These are phyloP conservation scores for Gregarina niphandrodes DNA, from an alignment of 169 alveolate species.

Conservation along the genomic window DNA sequence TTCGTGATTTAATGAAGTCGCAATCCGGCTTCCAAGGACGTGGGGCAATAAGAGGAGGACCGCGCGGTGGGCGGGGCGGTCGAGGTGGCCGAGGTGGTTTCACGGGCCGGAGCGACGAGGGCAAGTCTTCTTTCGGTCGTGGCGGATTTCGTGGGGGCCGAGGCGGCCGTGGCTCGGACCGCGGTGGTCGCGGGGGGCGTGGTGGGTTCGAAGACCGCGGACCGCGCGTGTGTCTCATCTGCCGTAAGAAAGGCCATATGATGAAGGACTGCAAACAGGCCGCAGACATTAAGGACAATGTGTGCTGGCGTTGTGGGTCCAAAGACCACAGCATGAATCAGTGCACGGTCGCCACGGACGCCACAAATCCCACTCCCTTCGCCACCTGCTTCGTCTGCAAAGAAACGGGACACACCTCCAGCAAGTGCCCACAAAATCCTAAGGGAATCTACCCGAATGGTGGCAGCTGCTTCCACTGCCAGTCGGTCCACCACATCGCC, in stretches of 20 bases:
- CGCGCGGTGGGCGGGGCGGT: too few species aligned
- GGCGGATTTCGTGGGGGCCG: too few species aligned
- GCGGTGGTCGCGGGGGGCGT: too few species aligned
- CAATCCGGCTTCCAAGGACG: too few species aligned
- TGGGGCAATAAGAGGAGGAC: too few species aligned
- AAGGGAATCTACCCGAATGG: slow-evolving; percentile 34
- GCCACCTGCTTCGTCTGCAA: slow-evolving; percentile 28
- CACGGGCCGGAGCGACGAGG: too few species aligned
- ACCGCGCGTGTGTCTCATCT: too few species aligned
- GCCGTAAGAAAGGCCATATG: slow-evolving; percentile 22
- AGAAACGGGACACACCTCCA: slow-evolving; percentile 29
- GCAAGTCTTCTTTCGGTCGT: too few species aligned
- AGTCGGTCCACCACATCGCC: slow-evolving; percentile 25
- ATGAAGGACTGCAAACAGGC: slow-evolving; percentile 13
- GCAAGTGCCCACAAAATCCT: slow-evolving; percentile 25
- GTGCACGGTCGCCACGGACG: slow-evolving; percentile 14
- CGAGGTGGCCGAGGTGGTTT: too few species aligned
- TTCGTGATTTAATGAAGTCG: too few species aligned
- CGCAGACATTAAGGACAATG: background rate
- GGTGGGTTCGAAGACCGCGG: too few species aligned
- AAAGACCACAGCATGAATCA: slow-evolving; percentile 15
- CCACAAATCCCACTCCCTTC: slow-evolving; percentile 6
- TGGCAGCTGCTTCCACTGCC: slow-evolving; percentile 30
- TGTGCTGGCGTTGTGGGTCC: slow-evolving; percentile 35
- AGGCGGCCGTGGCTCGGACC: too few species aligned